Base-by-base conservation (phyloP, 805 yeast genomes). In the Saccharomycopsis fibuligera region DNA sequence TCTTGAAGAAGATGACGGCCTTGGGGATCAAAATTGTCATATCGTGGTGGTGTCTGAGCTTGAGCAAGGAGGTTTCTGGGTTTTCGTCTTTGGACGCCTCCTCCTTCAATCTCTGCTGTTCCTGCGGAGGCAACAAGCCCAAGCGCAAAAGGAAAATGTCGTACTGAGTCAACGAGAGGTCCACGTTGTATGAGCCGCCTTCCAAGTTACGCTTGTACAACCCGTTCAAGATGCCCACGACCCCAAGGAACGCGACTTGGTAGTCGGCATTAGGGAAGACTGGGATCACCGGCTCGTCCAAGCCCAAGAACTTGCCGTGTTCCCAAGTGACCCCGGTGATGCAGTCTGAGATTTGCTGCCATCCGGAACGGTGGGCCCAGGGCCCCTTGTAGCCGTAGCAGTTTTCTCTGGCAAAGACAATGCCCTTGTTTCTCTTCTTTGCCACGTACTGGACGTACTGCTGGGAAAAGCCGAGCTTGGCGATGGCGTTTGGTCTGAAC, bases 261-360 rank as follows among this genome's bases (percentile, higher is more conserved):
- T 65, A 65, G 49, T 65, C 69, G 46, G 65, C 58, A 65, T 61
- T 65, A 19, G 69, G 69, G 49, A 65, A 65, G 10, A 67, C 66
- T 9, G 69, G 69, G 44, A 65, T 54, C 57, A 63, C 56, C 4
- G 69, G 69, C 50, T 63, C 67, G 30, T 59, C 47, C 16, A 56
- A 44, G 8, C 61, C 62, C 35, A 64, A 48, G 9, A 59, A 53
- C 29, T 47, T 30, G 14, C 69, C 68, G 41, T 65, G 68, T 5
- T 52, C 48, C 62, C 62, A 64, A 2, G 68, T 66, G 27, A 65
- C 62, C 2, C 68, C 69, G 27, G 63, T 55, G 22, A 56, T 62
- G 55, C 66, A 62, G 50, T 65, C 69, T 19, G 67, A 63, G 47
- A 65, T 65, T 50, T 65, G 68, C 53, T 65, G 69, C 69, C 68